These are phyloP conservation scores for Talaromyces sp. DNA, from an alignment of 2,329 filamentous ascomycete species.

Conservation along the genomic window DNA sequence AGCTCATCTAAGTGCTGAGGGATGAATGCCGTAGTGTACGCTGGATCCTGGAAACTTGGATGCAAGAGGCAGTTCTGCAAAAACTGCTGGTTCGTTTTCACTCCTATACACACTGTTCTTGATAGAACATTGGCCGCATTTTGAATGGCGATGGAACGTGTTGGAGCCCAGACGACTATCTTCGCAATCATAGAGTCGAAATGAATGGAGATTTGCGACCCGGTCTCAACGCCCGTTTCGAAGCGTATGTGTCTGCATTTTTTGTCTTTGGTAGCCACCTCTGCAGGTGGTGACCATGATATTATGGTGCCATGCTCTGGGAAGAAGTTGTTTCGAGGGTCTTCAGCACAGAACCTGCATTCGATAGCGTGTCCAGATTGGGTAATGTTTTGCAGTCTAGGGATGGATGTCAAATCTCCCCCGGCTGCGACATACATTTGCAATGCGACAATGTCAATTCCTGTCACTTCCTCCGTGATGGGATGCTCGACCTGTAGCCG, in stretches of 20 bases:
- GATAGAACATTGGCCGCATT: slow-evolving; percentile 30
- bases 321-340: slow-evolving; percentile 33
- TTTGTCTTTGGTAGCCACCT: too few species aligned
- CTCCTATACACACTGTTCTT: slow-evolving; percentile 61
- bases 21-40: slow-evolving; percentile 29
- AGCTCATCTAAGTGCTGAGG: slow-evolving; percentile 18
- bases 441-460: slow-evolving; percentile 34
- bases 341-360: slow-evolving; percentile 41
- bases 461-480: slow-evolving; percentile 36
- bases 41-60: slow-evolving; percentile 41
- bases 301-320: slow-evolving; percentile 31
- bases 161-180: slow-evolving; percentile 40
- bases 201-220: slow-evolving; percentile 36
- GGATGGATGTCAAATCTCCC: slow-evolving; percentile 17
- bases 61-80: slow-evolving; percentile 22
- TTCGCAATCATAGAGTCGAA: slow-evolving; percentile 47
- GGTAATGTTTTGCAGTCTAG: slow-evolving; percentile 16
- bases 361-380: slow-evolving; percentile 40
- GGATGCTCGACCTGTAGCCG: slow-evolving; percentile 47
- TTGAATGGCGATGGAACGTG: slow-evolving; percentile 26
- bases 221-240: slow-evolving; percentile 36
- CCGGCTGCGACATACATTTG: slow-evolving; percentile 33
- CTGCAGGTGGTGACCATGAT: slow-evolving; percentile 27
- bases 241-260: slow-evolving; percentile 38
- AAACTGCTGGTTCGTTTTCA: slow-evolving; percentile 35